Percentiles rank a stretch among this genome's conserved stretches.
These are phyloP conservation scores for Entelexis paramagnoliae DNA, from an alignment of 1,139 yeast species.

Conservation along the genomic window DNA sequence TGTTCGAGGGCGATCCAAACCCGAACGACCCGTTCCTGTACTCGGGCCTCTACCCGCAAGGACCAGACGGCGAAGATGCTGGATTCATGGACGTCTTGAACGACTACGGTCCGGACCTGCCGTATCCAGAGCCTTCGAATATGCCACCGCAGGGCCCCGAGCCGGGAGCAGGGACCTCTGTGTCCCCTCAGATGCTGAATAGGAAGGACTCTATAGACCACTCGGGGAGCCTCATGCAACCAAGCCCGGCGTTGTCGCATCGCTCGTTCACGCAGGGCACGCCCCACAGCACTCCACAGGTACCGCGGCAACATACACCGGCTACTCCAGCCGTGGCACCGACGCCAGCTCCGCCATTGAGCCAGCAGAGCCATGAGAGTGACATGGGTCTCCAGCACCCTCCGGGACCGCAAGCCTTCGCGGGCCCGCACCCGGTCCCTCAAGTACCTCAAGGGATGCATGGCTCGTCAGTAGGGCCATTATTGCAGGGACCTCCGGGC, in stretches of 20 bases:
- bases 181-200: constrained; percentile 7
- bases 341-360: not conserved
- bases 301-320: constrained; percentile 8
- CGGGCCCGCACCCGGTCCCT: not conserved
- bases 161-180: not conserved
- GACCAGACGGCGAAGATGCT: constrained; percentile 4
- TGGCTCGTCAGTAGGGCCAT: not conserved
- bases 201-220: constrained; percentile 10
- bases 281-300: constrained; percentile 9
- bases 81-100: constrained; percentile 12
- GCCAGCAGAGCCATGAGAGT: not conserved
- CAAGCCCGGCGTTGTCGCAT: constrained; percentile 14
- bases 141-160: not conserved
- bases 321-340: not conserved
- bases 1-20: constrained; percentile 6
- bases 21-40: constrained; percentile 7
- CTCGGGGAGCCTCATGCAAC: constrained; percentile 12
- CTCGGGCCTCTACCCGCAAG: constrained; percentile 8
- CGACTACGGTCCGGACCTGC: not conserved
- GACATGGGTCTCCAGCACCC: not conserved
- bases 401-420: too few relatives aligned
- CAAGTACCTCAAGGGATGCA: not conserved
- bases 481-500: not conserved
- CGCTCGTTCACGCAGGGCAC: constrained; percentile 6
- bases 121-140: not conserved